Conservation (phyloP, 305 asterid genomes). For the Ruellia speciosa region DNA sequence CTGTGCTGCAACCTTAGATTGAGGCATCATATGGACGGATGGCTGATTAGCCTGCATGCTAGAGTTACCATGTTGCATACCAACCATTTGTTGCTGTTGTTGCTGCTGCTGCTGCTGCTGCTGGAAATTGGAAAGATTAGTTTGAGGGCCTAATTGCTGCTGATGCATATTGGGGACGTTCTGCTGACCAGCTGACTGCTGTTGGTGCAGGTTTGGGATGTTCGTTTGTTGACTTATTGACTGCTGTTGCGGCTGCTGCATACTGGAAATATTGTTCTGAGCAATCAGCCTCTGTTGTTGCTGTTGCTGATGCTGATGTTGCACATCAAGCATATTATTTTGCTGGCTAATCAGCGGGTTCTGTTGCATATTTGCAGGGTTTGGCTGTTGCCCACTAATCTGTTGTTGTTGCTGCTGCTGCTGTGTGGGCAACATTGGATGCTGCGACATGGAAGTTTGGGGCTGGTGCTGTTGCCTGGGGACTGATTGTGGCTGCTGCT, state of each 20-base stretch:
- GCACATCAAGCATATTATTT: slow-evolving; percentile 55
- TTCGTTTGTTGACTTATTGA: slow-evolving; percentile 61
- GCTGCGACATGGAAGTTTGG: slow-evolving; percentile 45
- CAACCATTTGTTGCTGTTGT: slow-evolving; percentile 78
- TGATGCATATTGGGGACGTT: slow-evolving; percentile 52
- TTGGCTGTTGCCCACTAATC: slow-evolving; percentile 60
- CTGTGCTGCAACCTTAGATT: slow-evolving; percentile 57
- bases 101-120: slow-evolving; percentile 87
- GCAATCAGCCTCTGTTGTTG: slow-evolving; percentile 46
- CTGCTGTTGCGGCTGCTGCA: slow-evolving; percentile 64
- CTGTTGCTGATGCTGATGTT: slow-evolving; percentile 51
- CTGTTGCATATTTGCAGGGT: slow-evolving; percentile 56
- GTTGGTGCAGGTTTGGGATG: slow-evolving; percentile 52
- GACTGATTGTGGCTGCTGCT: slow-evolving; percentile 58
- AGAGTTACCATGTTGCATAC: slow-evolving; percentile 59
- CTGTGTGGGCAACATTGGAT: slow-evolving; percentile 27
- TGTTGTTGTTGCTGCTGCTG: slow-evolving; percentile 57
- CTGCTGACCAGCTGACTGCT: slow-evolving; percentile 41
- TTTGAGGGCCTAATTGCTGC: slow-evolving; percentile 60
- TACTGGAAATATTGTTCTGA: slow-evolving; percentile 45
- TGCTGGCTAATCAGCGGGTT: slow-evolving; percentile 70
- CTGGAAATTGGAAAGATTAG: slow-evolving; percentile 60
- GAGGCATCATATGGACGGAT: slow-evolving; percentile 59
- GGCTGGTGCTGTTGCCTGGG: slow-evolving; percentile 38
- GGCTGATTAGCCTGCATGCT: slow-evolving; percentile 60